phyloP scores from a whole-genome alignment of 495 filamentous ascomycete species.

The Penicillium cataractarum region DNA sequence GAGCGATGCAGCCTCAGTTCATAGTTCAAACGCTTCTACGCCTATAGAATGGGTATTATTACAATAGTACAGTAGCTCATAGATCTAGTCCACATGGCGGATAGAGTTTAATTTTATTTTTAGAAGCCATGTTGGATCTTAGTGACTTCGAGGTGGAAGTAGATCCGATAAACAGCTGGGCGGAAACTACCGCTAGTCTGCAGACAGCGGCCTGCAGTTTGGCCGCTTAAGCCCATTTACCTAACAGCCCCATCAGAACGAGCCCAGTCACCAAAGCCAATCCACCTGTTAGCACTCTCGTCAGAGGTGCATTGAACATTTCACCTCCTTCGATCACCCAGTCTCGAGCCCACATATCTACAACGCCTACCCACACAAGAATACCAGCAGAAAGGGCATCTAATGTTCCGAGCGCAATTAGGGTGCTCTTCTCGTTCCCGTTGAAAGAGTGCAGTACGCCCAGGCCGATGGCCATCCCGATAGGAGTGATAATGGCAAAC shows the following conservation, averaged over 20 bases:
- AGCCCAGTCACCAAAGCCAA: constrained; percentile 39
- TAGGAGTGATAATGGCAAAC: constrained; percentile 48
- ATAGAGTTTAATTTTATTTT: constrained; percentile 12
- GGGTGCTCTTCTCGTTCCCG: constrained; percentile 37
- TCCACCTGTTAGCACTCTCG: constrained; percentile 39
- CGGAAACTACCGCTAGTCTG: background rate
- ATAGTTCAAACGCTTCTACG: background rate
- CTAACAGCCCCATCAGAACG: constrained; percentile 46
- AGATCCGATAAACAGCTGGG: background rate
- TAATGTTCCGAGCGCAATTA: constrained; percentile 46
- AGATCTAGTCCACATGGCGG: background rate
- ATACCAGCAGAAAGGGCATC: constrained; percentile 53
- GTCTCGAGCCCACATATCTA: constrained; percentile 51
- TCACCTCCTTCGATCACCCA: constrained; percentile 50
- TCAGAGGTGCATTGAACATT: constrained; percentile 38
- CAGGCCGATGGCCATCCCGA: constrained; percentile 51
- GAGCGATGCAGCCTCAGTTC: background rate
- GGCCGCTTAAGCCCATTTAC: constrained; percentile 47
- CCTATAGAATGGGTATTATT: background rate
- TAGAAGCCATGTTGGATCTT: background rate
- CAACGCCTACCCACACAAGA: constrained; percentile 49
- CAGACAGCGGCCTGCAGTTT: background rate
- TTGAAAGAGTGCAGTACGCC: constrained; percentile 48
- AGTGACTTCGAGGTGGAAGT: background rate
- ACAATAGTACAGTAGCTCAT: background rate